These are phyloP conservation scores for Penicillium rolfsii DNA, from an alignment of 2,329 filamentous ascomycete species.

Conservation along the genomic window DNA sequence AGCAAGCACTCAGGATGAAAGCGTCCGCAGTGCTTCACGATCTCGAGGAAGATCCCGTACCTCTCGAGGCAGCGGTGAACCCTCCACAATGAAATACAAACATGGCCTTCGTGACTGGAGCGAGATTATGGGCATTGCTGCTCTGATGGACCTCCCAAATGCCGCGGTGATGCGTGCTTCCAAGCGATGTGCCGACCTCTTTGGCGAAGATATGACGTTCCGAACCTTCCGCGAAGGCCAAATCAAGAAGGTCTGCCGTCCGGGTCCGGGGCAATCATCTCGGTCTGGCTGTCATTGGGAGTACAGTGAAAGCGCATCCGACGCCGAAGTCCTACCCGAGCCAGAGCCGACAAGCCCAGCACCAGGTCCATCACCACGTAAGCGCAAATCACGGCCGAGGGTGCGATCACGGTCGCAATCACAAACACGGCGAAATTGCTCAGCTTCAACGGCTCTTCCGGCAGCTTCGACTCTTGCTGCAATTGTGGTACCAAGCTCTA, in stretches of 20 bases:
- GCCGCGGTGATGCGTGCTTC: constrained; percentile 69
- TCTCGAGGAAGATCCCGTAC: constrained; percentile 18
- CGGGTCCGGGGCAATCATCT: constrained; percentile 18
- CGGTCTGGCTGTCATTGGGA: neutral
- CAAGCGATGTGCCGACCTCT: constrained; percentile 74
- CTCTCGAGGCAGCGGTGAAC: constrained; percentile 15
- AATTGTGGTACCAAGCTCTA: neutral
- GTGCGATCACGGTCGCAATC: constrained; percentile 1
- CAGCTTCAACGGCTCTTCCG: neutral
- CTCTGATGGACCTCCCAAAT: constrained; percentile 70
- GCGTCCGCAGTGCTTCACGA: constrained; percentile 17
- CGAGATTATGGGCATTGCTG: constrained; percentile 78
- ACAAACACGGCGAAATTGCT: constrained; percentile 1
- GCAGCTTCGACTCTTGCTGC: neutral
- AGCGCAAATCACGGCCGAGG: constrained; percentile 4
- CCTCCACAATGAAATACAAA: constrained; percentile 17
- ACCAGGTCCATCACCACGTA: constrained; percentile 5
- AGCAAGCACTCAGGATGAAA: constrained; percentile 9
- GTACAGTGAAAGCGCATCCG: constrained; percentile 33
- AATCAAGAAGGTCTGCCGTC: constrained; percentile 18
- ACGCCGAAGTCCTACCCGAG: constrained; percentile 31
- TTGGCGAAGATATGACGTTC: constrained; percentile 71
- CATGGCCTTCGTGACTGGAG: constrained; percentile 73
- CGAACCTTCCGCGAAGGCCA: constrained; percentile 56
- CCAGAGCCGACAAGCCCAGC: neutral